Percentiles rank a stretch among this genome's conserved stretches.
phyloP scores from a whole-genome alignment of 352 stramenopile species.

The Pythium sukuiense region DNA sequence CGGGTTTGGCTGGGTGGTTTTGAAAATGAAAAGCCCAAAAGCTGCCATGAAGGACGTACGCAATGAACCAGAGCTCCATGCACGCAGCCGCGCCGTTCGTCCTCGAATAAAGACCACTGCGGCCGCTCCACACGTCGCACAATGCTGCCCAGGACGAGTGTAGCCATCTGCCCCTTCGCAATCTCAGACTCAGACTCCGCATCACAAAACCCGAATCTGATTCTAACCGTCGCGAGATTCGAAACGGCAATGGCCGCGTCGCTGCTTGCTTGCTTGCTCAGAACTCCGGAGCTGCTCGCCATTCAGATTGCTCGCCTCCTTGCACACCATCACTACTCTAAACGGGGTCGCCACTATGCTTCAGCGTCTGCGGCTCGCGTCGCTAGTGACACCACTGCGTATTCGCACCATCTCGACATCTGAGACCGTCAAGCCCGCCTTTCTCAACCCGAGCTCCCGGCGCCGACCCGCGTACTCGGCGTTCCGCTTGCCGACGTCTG shows the following conservation, averaged over 20 bases:
- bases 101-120: not conserved
- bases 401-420: not conserved
- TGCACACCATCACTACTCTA: not conserved
- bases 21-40: not conserved
- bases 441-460: not conserved
- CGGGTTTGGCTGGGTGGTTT: not conserved
- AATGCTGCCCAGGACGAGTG: not conserved
- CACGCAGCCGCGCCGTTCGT: not conserved
- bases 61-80: not conserved
- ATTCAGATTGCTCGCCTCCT: not conserved
- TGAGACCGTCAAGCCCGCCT: conserved; percentile 1
- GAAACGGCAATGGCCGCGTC: not conserved
- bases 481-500: conserved; percentile 25
- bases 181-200: not conserved
- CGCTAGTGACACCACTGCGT: not conserved
- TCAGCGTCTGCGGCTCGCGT: not conserved
- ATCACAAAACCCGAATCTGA: not conserved
- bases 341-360: not conserved
- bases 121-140: not conserved
- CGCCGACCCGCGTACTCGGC: conserved; percentile 10
- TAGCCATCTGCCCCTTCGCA: not conserved
- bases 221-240: conserved; percentile 1
- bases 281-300: not conserved
- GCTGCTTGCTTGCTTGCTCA: too few species aligned
- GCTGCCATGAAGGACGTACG: not conserved